Percentiles rank a stretch among this genome's conserved stretches.
These are phyloP conservation scores for Apiospora pterosperma DNA, from an alignment of 2,329 filamentous ascomycete species.

Conservation along the genomic window DNA sequence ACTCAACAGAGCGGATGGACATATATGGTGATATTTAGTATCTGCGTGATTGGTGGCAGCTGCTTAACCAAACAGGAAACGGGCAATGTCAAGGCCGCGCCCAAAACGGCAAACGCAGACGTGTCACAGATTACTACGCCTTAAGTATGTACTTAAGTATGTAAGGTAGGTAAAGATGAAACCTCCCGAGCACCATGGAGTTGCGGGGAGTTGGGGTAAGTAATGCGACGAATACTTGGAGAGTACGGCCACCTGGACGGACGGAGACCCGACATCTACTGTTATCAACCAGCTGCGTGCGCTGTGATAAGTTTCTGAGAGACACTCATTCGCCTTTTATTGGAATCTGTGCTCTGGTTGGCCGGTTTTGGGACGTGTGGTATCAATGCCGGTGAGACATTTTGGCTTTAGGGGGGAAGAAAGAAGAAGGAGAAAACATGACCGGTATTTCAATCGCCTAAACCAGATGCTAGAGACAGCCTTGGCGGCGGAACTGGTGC, in stretches of 20 bases:
- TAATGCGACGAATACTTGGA: not conserved
- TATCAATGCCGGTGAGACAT: not conserved
- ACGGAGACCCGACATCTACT: not conserved
- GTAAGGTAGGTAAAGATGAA: not conserved
- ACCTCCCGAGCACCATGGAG: not conserved
- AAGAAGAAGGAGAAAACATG: too few relatives aligned
- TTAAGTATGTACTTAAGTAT: not conserved
- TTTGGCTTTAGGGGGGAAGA: too few relatives aligned
- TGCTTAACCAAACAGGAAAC: not conserved
- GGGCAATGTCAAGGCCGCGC: not conserved
- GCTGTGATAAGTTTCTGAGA: not conserved
- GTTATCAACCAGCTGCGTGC: not conserved
- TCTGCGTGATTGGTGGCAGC: not conserved
- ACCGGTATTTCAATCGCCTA: too few relatives aligned
- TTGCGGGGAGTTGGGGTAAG: not conserved
- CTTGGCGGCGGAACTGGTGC: too few relatives aligned
- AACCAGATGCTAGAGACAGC: too few relatives aligned
- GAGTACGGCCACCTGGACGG: not conserved
- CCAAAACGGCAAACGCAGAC: slow-evolving; percentile 3
- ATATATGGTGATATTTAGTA: not conserved
- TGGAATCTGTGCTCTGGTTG: not conserved
- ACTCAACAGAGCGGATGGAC: not conserved
- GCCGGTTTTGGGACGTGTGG: not conserved
- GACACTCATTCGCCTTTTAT: not conserved
- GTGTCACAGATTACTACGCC: not conserved